Evolutionary conservation across 2,329 filamentous ascomycete genomes (phyloP), one percentile per base, ranked within the genome.

Genomic region (Ceratocystis destructans): DNA sequence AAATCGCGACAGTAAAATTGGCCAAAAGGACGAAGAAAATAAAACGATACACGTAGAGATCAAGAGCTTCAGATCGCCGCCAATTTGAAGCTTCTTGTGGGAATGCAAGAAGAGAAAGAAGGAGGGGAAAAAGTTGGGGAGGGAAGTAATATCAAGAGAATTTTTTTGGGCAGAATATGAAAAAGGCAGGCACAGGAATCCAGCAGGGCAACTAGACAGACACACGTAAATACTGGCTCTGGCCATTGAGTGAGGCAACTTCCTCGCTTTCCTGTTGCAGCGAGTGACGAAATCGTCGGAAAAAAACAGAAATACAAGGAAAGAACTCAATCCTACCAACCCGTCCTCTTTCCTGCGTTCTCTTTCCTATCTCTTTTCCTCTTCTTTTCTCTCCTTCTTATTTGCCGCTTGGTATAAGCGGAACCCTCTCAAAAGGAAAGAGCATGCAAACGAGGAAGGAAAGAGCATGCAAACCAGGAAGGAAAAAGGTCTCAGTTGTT

Each of bases 221-320:
- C 31, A 59, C 55, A 59, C 33, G 55, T 59, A 37, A n/a, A 33
- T 59, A 33, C 55, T n/a, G 31, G 28, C 17, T 33, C 5, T 25
- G 25, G 20, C 25, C 22, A 28, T 15, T 15, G 10, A 25, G 15
- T n/a, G 28, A 59, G 31, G 55, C 55, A 59, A 59, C 55, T 59
- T 31, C 55, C 55, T 37, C 48, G 4, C 22, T n/a, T 28, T 25
- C 20, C 48, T 53, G 48, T 53, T 22, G 48, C 48, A 53, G 48
- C 33, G 28, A n/a, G 55, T 59, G 55, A 59, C 55, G 55, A 59
- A 59, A 59, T 59, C 55, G 55, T 37, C 55, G n/a, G 33, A 59
- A 31, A 33, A 41, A 41, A 4, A 12, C 37, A 41, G 37, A 15
- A 41, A 12, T 41, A 6, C 28, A 59, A n/a, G 28, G 55, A 59